A percentile compares a stretch with the other conserved stretches of the same genome.
Evolutionary conservation across 106 monocot species (phyloP).

Genomic region (Dioscorea dumetorum): DNA sequence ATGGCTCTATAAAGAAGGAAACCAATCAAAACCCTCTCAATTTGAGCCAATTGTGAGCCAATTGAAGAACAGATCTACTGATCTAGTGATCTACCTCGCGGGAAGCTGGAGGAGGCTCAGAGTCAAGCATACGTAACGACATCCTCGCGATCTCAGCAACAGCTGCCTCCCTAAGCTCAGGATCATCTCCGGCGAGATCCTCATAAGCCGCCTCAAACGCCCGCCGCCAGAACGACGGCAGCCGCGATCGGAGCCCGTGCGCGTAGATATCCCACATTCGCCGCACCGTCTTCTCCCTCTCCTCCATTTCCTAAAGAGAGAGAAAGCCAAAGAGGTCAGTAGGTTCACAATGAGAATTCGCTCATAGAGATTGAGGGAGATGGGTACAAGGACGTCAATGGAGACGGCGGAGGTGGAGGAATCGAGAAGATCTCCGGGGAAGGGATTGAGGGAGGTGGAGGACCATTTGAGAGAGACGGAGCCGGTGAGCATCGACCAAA

Average conservation of each 20-base stretch:
- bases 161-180: constrained; percentile 36
- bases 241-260: constrained; percentile 45
- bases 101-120: constrained; percentile 29
- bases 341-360: not conserved
- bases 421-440: constrained; percentile 36
- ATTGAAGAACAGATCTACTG: too few relatives aligned
- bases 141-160: constrained; percentile 79
- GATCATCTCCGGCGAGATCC: constrained; percentile 68
- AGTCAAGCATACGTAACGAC: constrained; percentile 66
- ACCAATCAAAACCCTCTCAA: too few relatives aligned
- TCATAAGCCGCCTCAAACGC: constrained; percentile 93
- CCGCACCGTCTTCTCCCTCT: constrained; percentile 88
- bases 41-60: too few relatives aligned
- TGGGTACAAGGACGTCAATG: constrained; percentile 69
- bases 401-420: constrained; percentile 27
- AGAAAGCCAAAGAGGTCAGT: not conserved
- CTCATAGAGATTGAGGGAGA: not conserved
- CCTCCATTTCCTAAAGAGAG: constrained; percentile 69
- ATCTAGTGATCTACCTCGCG: not conserved
- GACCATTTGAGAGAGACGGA: constrained; percentile 80
- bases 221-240: constrained; percentile 88
- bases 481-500: constrained; percentile 96
- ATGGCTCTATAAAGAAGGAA: too few relatives aligned
- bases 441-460: constrained; percentile 32
- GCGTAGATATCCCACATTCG: constrained; percentile 92